Conservation (phyloP, 257 asterid genomes). For the Perilla frutescens region DNA sequence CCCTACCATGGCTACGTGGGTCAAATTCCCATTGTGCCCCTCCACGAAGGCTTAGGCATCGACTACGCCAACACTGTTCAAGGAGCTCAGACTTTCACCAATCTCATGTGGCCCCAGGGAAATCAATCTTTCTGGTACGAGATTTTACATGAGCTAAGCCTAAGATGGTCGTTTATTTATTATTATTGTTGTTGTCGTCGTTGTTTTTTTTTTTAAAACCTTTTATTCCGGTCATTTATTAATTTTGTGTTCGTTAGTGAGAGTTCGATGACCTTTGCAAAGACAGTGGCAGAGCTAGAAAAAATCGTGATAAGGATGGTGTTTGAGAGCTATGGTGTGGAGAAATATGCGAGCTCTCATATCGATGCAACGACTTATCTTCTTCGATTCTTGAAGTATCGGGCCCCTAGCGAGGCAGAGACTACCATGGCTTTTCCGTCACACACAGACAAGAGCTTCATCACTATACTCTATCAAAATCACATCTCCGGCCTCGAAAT, state of each 20-base stretch:
- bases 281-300: conserved; percentile 60
- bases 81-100: conserved; percentile 61
- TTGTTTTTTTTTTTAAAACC: background rate
- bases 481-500: conserved; percentile 66
- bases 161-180: background rate
- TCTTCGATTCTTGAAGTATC: conserved; percentile 58
- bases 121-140: conserved; percentile 49
- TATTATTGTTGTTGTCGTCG: too few relatives aligned
- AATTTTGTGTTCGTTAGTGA: conserved; percentile 45
- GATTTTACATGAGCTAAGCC: too few relatives aligned
- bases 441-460: conserved; percentile 76
- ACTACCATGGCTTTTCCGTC: conserved; percentile 55
- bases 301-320: conserved; percentile 59
- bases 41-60: conserved; percentile 75
- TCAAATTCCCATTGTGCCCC: conserved; percentile 69
- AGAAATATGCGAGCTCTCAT: conserved; percentile 41
- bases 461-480: conserved; percentile 64
- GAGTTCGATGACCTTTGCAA: conserved; percentile 54
- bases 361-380: conserved; percentile 59
- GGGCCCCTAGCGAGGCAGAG: conserved; percentile 51
- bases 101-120: conserved; percentile 79
- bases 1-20: conserved; percentile 90
- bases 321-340: conserved; percentile 62
- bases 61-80: conserved; percentile 67
- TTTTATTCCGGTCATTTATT: too few relatives aligned